Evolutionary conservation across 768 basidiomycete species (phyloP), one percentile per base, ranked within the genome.

Genomic region (Chalciporus sphaerocephalus): DNA sequence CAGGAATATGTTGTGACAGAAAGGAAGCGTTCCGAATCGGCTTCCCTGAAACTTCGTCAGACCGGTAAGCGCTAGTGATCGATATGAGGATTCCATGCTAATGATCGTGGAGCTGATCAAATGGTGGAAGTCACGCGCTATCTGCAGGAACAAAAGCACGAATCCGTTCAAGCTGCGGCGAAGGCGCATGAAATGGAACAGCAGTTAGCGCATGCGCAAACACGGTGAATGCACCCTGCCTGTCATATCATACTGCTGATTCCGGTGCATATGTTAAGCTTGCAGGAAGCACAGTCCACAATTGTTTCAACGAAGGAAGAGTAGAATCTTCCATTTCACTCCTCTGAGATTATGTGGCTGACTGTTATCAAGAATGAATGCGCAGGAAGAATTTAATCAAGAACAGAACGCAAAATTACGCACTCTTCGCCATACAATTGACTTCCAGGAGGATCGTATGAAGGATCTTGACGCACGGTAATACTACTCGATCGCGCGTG

Each of bases 241-340:
- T 11, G 40, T 22, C 12, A 17, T 13, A 35, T 34, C 34, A 48
- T 27, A 35, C 40, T 42, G 42, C 48, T 55, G 30, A 67, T 39
- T 32, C 36, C 34, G 16, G 36, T 23, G 30, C 41, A 33, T 27
- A 34, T 40, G 45, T 11, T 27, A 51, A 64, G 64, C 16, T 42
- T 63, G 24, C 52, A 63, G 42, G 64, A 64, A 46, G 50, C 50
- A 17, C 58, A 59, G 35, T 58, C 58, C 18, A 32, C 47, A 38
- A 52, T 63, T 40, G 12, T 47, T 16, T 60, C 64, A 32, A 54
- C 64, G 65, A 63, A 20, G 50, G 64, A 64, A 49, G 59, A 66
- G 64, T 65, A 36, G 2, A 50, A 28, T 36, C 46, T 61, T 64
- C 61, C 54, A 55, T 57, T 55, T 48, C 41, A 44, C 16, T 40